Evolutionary conservation across 169 alveolate genomes (phyloP).

Genomic region (Cryptosporidium canis): DNA sequence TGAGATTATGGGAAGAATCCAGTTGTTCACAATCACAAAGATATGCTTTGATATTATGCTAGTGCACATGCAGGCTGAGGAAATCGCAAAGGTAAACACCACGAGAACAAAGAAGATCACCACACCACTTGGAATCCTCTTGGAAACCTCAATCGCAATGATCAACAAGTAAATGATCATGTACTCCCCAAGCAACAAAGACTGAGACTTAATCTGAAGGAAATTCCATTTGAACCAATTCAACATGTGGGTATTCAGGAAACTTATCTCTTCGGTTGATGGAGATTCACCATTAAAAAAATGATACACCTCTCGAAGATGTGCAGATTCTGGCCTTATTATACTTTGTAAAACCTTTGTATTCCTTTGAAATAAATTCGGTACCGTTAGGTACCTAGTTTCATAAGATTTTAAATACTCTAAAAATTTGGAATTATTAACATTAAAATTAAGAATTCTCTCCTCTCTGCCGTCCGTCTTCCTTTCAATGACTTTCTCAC

Average conservation of each 20-base stretch:
- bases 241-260: slow-evolving; percentile 3
- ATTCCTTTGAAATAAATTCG: neutral
- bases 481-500: neutral
- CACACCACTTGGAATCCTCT: slow-evolving; percentile 50
- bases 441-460: neutral
- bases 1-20: neutral
- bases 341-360: neutral
- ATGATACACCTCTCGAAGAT: neutral
- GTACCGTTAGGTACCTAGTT: neutral
- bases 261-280: slow-evolving; percentile 3
- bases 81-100: slow-evolving; percentile 43
- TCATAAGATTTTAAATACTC: neutral
- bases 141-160: slow-evolving; percentile 30
- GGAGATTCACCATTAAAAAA: slow-evolving; percentile 3
- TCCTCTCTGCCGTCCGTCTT: neutral
- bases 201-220: slow-evolving; percentile 15
- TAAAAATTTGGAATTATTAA: neutral
- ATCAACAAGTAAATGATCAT: slow-evolving; percentile 42
- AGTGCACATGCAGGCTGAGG: slow-evolving; percentile 27
- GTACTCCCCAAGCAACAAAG: slow-evolving; percentile 45
- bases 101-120: slow-evolving; percentile 22
- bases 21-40: slow-evolving; percentile 2
- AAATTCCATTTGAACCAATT: slow-evolving; percentile 47
- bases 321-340: neutral
- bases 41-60: slow-evolving; percentile 44